Percentiles rank a stretch among this genome's conserved stretches.
Evolutionary conservation across 2,329 filamentous ascomycete genomes (phyloP).

Genomic region (Cladosporium sp.): DNA sequence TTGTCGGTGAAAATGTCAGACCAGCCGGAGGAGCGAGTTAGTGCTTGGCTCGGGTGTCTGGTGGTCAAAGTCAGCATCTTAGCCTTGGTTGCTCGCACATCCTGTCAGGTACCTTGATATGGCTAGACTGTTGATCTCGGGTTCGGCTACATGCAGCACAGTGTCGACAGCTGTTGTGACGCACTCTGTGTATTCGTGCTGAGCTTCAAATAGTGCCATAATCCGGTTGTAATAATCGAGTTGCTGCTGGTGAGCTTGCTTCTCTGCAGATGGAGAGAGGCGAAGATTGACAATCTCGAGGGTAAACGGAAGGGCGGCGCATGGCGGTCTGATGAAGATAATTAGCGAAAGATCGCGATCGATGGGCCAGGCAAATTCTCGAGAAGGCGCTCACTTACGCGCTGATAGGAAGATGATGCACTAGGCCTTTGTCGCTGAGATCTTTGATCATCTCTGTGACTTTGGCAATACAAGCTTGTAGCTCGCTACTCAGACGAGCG

Average conservation of each 20-base stretch:
- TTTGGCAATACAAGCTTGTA: neutral
- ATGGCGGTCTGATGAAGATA: neutral
- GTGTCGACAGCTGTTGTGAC: neutral
- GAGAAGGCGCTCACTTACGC: neutral
- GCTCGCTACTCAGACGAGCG: neutral
- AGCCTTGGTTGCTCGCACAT: neutral
- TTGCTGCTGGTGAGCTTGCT: neutral
- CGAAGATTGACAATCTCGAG: neutral
- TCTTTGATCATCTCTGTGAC: constrained; percentile 1
- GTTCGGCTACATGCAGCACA: neutral
- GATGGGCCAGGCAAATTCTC: neutral
- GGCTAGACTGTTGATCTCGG: neutral
- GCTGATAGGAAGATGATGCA: neutral
- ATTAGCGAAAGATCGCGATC: neutral
- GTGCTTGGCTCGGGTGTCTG: neutral
- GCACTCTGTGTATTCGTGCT: neutral
- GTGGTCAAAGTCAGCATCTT: neutral
- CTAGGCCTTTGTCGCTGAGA: neutral
- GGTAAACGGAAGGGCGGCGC: neutral
- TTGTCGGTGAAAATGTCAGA: constrained; percentile 1
- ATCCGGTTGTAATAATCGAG: neutral
- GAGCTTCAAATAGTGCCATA: neutral
- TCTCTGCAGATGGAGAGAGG: neutral
- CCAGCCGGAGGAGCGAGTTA: neutral
- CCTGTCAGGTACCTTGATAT: neutral